Base-by-base conservation (phyloP, 2,329 filamentous ascomycete genomes). In the Sarocladium oryzae region DNA sequence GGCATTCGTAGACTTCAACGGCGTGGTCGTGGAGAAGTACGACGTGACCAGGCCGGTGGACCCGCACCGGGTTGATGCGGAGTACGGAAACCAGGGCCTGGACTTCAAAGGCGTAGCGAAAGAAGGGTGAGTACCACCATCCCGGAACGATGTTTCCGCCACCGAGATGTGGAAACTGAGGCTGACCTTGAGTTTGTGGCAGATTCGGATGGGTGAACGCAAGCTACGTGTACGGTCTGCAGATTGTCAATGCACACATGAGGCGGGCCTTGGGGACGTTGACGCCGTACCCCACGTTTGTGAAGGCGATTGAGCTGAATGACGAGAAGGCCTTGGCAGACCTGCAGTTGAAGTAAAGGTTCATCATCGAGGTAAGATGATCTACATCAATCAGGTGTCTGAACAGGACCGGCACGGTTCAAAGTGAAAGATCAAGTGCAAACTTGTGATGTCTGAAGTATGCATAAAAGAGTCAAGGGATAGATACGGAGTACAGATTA, bases 151-250 rank as follows among this genome's bases (percentile, higher is more conserved):
- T 9, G 5, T 24, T 24, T 46, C 32, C 16, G 26, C 3, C 49
- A 18, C 28, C 26, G 15, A n/a, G 11, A 24, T 23, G 23, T 41
- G 18, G 40, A 13, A 15, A 45, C 32, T 43, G 26, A 5, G 8
- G 36, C 36, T 43, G 35, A 28, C 21, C 26, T 41, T 52, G 50
- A 50, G 7, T n/a, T n/a, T 23, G 18, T 40, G 35, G 48, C 63
- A 96, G 92, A 53, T 99, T 99, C 64, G 93, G 92, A 50, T 99
- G 93, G 93, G 93, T 97, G 62, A 99, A 99, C 65, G 92, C 93
- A 61, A 96, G 91, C 66, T 99, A 95, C 66, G 88, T 97, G 52
- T 95, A 95, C 63, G 93, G 92, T 36, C 76, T 97, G 54, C 85
- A 91, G 58, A 88, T 96, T 58, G 78, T 96, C 54, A 91, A 88